Conservation (phyloP, 2,329 filamentous ascomycete species). For the Dactylellina drechsleri region DNA sequence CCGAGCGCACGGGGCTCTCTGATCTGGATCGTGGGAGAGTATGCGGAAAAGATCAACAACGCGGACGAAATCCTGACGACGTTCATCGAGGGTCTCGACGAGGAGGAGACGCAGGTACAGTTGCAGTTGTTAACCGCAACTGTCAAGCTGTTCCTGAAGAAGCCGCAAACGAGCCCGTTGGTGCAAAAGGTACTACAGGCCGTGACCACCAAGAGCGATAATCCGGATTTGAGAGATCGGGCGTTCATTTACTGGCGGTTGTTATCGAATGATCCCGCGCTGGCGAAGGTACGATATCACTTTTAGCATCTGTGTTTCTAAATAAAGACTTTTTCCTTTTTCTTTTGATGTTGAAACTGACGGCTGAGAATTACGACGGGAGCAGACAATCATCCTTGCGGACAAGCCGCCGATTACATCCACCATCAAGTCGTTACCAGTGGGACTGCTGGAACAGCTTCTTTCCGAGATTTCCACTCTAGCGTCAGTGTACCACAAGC, state of each 20-base stretch:
- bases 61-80: constrained; percentile 91
- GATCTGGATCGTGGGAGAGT: constrained; percentile 99
- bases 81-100: constrained; percentile 93
- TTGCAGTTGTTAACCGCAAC: constrained; percentile 96
- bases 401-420: constrained; percentile 93
- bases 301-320: neutral
- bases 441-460: constrained; percentile 86
- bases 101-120: constrained; percentile 98
- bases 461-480: constrained; percentile 91
- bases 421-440: constrained; percentile 89
- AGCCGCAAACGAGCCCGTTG: constrained; percentile 87
- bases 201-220: constrained; percentile 94
- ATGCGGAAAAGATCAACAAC: constrained; percentile 98
- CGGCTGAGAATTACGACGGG: constrained; percentile 27
- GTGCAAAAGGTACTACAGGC: constrained; percentile 94
- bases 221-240: constrained; percentile 94
- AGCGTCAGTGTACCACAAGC: constrained; percentile 98
- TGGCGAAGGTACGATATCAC: constrained; percentile 75
- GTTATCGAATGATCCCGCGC: constrained; percentile 86
- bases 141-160: constrained; percentile 97
- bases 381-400: constrained; percentile 83
- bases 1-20: constrained; percentile 87
- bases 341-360: constrained; percentile 1
- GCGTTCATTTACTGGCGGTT: constrained; percentile 99
- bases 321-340: neutral